A percentile compares a stretch with the other conserved stretches of the same genome.
Conservation (phyloP, 495 filamentous ascomycete species). For the Xylaria palmicola region DNA sequence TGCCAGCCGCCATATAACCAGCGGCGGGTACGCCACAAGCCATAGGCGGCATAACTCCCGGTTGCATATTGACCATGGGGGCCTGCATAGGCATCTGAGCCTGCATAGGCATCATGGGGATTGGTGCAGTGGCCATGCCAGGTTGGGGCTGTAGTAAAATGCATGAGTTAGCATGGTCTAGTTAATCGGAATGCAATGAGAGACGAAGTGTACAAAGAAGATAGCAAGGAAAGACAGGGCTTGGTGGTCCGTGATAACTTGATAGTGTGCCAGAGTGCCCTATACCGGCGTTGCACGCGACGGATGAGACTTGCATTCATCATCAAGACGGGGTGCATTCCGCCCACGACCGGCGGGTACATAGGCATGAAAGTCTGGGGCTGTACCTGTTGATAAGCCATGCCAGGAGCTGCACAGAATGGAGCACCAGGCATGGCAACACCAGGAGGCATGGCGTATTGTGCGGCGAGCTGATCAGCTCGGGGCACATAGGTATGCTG, state of each 20-base stretch:
- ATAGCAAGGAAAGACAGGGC: neutral
- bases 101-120: conserved; percentile 20
- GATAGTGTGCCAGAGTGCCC: neutral
- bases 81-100: neutral
- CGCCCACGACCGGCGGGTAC: conserved; percentile 8
- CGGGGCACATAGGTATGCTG: conserved; percentile 47
- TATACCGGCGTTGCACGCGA: neutral
- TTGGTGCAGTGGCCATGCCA: conserved; percentile 14
- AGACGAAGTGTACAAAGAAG: neutral
- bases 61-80: conserved; percentile 17
- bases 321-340: conserved; percentile 1
- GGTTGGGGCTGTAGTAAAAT: conserved; percentile 15
- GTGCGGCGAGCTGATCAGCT: conserved; percentile 26
- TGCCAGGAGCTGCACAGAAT: conserved; percentile 12
- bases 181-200: neutral
- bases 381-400: conserved; percentile 22
- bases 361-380: conserved; percentile 21
- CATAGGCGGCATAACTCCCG: conserved; percentile 14
- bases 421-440: neutral
- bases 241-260: neutral
- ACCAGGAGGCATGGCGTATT: neutral
- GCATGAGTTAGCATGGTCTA: conserved; percentile 20
- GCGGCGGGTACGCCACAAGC: neutral
- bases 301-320: conserved; percentile 28
- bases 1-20: neutral